phyloP scores from a whole-genome alignment of 192 early-diverging fungal species.

The Lunasporangiospora selenospora region DNA sequence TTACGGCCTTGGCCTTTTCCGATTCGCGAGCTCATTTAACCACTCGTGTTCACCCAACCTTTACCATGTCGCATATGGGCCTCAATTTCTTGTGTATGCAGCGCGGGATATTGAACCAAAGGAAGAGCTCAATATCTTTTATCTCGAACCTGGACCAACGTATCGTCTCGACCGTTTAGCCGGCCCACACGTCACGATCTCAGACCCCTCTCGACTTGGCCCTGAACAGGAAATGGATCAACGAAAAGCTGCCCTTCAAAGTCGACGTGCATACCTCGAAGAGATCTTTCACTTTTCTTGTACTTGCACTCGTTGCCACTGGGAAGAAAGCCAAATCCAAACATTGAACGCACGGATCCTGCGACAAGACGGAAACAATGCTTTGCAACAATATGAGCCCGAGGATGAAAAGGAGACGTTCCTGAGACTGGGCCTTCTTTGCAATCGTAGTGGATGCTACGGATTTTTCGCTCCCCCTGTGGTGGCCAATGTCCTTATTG shows the following conservation, averaged over 20 bases:
- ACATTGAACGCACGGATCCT: not conserved
- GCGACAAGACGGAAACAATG: not conserved
- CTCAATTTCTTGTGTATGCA: conserved; percentile 5
- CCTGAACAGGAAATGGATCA: no score
- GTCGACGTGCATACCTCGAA: not conserved
- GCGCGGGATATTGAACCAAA: conserved; percentile 1
- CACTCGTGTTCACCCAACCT: conserved; percentile 24
- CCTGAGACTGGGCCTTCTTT: conserved; percentile 14
- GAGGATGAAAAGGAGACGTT: not conserved
- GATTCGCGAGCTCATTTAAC: conserved; percentile 1
- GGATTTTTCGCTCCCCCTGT: conserved; percentile 26
- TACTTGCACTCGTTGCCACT: conserved; percentile 4
- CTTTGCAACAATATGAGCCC: not conserved
- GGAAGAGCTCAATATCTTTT: conserved; percentile 21
- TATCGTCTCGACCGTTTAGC: not conserved
- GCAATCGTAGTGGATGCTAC: conserved; percentile 4
- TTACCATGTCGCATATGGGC: conserved; percentile 13
- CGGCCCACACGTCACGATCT: no score
- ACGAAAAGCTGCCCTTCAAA: not conserved
- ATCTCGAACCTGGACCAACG: conserved; percentile 16
- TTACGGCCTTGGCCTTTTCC: conserved; percentile 4
- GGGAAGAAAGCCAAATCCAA: not conserved
- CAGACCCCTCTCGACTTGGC: no score
- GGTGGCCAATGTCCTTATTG: not conserved
- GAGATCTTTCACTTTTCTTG: conserved; percentile 17